Percentiles rank a stretch among this genome's conserved stretches.
phyloP scores from a whole-genome alignment of 2,329 filamentous ascomycete species.

The Apiospora kogelbergensis region DNA sequence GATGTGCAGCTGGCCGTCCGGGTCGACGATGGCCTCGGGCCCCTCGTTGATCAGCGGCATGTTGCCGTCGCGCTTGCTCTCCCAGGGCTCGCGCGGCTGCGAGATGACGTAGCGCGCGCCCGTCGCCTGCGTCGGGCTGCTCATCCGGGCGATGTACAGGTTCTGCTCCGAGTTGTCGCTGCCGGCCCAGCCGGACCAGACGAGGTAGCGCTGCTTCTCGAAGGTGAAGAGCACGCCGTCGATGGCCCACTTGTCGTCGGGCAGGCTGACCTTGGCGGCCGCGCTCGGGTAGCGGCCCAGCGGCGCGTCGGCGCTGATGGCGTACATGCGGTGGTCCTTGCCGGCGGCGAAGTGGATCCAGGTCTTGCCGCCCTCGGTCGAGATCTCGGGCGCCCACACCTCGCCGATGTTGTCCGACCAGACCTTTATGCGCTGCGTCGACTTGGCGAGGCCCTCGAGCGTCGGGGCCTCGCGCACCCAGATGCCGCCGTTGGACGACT shows the following conservation, averaged over 20 bases:
- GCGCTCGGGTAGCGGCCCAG: conserved; percentile 15
- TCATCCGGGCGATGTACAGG: conserved; percentile 26
- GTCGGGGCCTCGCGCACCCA: conserved; percentile 19
- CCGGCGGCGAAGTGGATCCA: conserved; percentile 22
- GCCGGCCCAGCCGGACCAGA: conserved; percentile 26
- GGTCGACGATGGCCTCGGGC: conserved; percentile 23
- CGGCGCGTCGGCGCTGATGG: conserved; percentile 21
- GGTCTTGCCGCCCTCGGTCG: conserved; percentile 16
- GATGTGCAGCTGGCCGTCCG: conserved; percentile 26
- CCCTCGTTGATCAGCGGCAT: conserved; percentile 25
- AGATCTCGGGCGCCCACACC: conserved; percentile 24
- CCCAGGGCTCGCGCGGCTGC: conserved; percentile 25
- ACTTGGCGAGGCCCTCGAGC: conserved; percentile 18
- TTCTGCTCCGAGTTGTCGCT: conserved; percentile 18
- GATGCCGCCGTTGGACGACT: conserved; percentile 21
- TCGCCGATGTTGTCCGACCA: conserved; percentile 21
- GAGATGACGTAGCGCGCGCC: conserved; percentile 24
- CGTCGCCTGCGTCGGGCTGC: conserved; percentile 17
- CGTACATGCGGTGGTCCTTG: conserved; percentile 25
- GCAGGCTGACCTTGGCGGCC: conserved; percentile 21
- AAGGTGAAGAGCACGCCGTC: conserved; percentile 23
- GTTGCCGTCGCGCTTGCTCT: conserved; percentile 16
- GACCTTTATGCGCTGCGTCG: conserved; percentile 14
- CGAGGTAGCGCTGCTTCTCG: conserved; percentile 21
- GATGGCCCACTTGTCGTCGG: conserved; percentile 26